Evolutionary conservation across 1,139 yeast genomes (phyloP), one percentile per base, ranked within the genome.

Genomic region (Hyphopichia pseudoburtonii): DNA sequence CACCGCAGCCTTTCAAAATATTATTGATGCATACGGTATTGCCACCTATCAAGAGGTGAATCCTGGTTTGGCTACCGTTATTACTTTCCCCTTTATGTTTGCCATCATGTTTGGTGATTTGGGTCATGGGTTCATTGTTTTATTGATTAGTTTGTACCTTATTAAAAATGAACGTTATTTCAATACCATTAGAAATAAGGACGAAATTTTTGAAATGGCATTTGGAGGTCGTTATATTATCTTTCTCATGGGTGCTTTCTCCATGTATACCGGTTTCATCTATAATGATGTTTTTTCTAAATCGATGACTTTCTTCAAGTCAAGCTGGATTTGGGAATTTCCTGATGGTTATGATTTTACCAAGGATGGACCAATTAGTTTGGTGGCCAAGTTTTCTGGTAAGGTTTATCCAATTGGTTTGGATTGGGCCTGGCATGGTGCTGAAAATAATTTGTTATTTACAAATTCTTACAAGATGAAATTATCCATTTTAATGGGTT

Each of bases 51-150:
- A 84, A 46, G 94, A 85, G 60, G 84, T 85, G 19, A 85, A 85
- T 55, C 87, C 94, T 2, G 94, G 90, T 43, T 69, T 85, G 45
- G 84, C 94, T 21, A 85, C 94, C 2, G 73, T 82, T 38, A 80
- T 85, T 18, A 85, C 94, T 2, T 85, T 85, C 68, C 94, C 94
- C 27, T 85, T 85, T 54, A 82, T 85, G 88, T 85, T 85, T 64
- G 90, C 94, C 25, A 80, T 85, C 48, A 85, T 85, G 94, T 85
- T 85, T 67, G 94, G 94, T 71, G 94, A 85, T 64, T 61, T 83
- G 44, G 94, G 94, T 18, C 94, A 85, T 58, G 94, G 94, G 3
- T 70, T 84, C 45, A 71, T 85, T 40, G 64, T 85, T 52, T 62
- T 78, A 33, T 61, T 81, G 44, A 81, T 82, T 23, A 89, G 87